Evolutionary conservation across 2,329 filamentous ascomycete genomes (phyloP).

Genomic region (Amesomyces nigricolor): DNA sequence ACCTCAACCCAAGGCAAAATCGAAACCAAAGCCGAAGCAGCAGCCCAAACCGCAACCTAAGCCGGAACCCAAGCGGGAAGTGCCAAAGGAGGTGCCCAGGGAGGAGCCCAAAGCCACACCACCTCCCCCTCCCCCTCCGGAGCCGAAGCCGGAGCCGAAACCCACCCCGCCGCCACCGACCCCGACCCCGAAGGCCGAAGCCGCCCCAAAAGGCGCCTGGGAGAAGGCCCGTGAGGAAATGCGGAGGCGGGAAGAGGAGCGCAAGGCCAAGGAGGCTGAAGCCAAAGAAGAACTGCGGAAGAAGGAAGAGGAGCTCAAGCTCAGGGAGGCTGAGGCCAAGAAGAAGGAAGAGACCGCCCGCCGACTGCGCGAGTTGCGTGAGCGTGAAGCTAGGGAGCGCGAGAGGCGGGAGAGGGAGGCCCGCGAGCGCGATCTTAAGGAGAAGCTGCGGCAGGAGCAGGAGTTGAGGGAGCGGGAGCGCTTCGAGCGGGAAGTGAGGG

Average conservation of each 20-base stretch:
- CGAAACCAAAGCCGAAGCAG: constrained; percentile 19
- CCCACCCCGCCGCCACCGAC: constrained; percentile 15
- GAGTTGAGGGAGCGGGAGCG: constrained; percentile 31
- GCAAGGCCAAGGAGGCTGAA: constrained; percentile 55
- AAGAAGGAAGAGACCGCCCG: constrained; percentile 49
- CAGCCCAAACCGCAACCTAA: constrained; percentile 15
- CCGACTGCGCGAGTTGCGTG: constrained; percentile 36
- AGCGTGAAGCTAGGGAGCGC: constrained; percentile 37
- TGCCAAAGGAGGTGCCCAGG: constrained; percentile 21
- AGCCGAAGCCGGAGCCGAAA: constrained; percentile 29
- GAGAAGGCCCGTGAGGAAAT: constrained; percentile 66
- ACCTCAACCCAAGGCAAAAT: constrained; percentile 26
- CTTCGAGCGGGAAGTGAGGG: constrained; percentile 29
- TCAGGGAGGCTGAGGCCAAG: constrained; percentile 51
- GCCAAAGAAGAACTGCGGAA: constrained; percentile 47
- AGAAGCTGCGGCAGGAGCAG: constrained; percentile 32
- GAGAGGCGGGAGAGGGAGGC: constrained; percentile 37
- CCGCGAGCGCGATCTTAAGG: constrained; percentile 30
- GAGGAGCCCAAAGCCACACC: constrained; percentile 17
- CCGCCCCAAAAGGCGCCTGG: constrained; percentile 50
- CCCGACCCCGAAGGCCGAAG: constrained; percentile 25
- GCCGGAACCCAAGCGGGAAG: constrained; percentile 15
- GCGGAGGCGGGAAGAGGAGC: constrained; percentile 57
- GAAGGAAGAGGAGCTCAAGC: constrained; percentile 58
- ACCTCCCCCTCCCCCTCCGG: constrained; percentile 12